Conservation (phyloP, 1,284 basidiomycete genomes). For the Cystobasidium pallidum region DNA sequence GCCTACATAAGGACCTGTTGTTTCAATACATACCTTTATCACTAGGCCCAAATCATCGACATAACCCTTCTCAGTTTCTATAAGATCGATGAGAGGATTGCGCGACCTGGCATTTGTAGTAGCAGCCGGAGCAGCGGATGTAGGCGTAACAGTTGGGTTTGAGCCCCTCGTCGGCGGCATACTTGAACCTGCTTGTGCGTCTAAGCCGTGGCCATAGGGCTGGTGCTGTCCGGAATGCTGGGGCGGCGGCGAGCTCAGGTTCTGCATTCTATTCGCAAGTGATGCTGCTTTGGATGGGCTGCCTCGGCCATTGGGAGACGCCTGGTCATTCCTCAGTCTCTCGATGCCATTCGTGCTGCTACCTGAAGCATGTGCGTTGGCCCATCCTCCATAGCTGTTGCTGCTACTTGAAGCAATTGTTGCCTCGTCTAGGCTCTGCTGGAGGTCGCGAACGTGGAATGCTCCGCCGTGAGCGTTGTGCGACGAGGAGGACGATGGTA, state of each 20-base stretch:
- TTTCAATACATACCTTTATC: slow-evolving; percentile 72
- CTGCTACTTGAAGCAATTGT: slow-evolving; percentile 9
- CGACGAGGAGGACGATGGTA: neutral
- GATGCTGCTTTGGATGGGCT: slow-evolving; percentile 2
- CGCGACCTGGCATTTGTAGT: neutral
- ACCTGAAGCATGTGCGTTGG: neutral
- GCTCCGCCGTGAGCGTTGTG: neutral
- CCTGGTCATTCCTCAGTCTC: neutral
- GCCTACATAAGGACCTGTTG: neutral
- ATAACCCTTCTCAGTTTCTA: slow-evolving; percentile 90
- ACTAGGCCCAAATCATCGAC: slow-evolving; percentile 88
- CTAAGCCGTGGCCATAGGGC: neutral
- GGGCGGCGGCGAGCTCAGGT: slow-evolving; percentile 12
- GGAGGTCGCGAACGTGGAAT: slow-evolving; percentile 22
- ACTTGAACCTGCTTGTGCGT: neutral
- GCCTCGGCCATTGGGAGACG: neutral
- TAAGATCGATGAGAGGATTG: slow-evolving; percentile 90
- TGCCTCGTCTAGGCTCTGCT: slow-evolving; percentile 17
- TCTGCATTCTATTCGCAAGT: slow-evolving; percentile 16
- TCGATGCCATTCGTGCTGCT: slow-evolving; percentile 4
- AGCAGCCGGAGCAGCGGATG: slow-evolving; percentile 1
- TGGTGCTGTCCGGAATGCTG: neutral
- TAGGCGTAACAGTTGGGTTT: neutral
- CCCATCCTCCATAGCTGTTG: neutral
- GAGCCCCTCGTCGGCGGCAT: slow-evolving; percentile 6